These are phyloP conservation scores for Globisporangium spiculum DNA, from an alignment of 352 stramenopile species.

Conservation along the genomic window DNA sequence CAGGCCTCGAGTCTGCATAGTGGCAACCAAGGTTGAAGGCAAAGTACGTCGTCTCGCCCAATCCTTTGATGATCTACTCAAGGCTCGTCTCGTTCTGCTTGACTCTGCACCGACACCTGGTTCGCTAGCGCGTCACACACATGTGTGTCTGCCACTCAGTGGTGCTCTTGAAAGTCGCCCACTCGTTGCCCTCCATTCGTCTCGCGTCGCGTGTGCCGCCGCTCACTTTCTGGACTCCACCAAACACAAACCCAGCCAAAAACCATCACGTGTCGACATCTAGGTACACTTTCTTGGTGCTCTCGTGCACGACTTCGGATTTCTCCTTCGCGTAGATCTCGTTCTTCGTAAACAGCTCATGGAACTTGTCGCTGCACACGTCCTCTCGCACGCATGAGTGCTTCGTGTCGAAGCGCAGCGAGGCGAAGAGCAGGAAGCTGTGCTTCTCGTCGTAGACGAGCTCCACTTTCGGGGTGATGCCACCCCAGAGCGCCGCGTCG, in stretches of 20 bases:
- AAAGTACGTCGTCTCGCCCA: background rate
- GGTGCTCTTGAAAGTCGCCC: background rate
- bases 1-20: background rate
- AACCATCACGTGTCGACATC: conserved; percentile 10
- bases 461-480: conserved; percentile 76
- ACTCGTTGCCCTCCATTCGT: background rate
- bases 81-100: background rate
- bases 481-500: conserved; percentile 82
- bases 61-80: background rate
- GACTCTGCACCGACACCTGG: background rate
- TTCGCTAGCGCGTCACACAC: background rate
- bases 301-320: background rate
- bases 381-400: conserved; percentile 34
- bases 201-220: background rate
- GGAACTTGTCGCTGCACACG: conserved; percentile 39
- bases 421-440: conserved; percentile 55
- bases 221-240: background rate
- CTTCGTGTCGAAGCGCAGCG: conserved; percentile 52
- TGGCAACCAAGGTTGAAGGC: background rate
- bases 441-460: conserved; percentile 63
- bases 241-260: background rate
- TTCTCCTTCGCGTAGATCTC: conserved; percentile 8
- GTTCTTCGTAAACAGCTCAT: conserved; percentile 37
- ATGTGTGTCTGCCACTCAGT: background rate
- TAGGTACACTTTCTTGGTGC: background rate